Conservation (phyloP, 352 stramenopile genomes). For the Globisporangium splendens region DNA sequence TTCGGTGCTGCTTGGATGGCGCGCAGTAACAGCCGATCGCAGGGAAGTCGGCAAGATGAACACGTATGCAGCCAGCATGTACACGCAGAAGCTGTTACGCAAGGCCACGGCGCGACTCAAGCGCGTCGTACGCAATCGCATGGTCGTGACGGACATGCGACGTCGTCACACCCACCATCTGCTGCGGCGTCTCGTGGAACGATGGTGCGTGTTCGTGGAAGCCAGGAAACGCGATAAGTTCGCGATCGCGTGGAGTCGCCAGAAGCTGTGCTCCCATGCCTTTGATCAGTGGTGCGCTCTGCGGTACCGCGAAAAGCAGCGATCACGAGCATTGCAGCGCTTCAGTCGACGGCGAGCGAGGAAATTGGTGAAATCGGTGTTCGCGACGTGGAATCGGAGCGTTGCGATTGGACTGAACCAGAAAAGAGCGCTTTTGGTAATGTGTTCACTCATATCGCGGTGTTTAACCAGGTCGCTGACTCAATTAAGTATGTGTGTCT, state of each 20-base stretch:
- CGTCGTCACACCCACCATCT: neutral
- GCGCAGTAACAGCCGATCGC: neutral
- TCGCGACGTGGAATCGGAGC: neutral
- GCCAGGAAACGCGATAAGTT: constrained; percentile 2
- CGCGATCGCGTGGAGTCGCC: neutral
- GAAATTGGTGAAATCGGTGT: neutral
- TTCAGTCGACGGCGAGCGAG: neutral
- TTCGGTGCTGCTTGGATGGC: neutral
- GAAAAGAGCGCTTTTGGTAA: constrained; percentile 1
- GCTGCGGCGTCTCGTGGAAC: neutral
- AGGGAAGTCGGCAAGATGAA: neutral
- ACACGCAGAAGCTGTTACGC: neutral
- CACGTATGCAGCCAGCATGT: too few species aligned
- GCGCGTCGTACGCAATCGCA: neutral
- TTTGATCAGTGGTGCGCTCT: constrained; percentile 7
- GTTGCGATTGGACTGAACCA: neutral
- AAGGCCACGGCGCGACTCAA: neutral
- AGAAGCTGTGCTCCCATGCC: neutral
- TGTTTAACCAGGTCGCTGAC: neutral
- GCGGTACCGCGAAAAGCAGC: neutral
- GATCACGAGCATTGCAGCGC: neutral
- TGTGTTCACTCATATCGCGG: neutral
- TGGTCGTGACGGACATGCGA: neutral
- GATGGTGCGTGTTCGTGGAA: constrained; percentile 10
- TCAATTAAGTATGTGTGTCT: too few species aligned